These are phyloP conservation scores for Backusella luteola DNA, from an alignment of 192 early-diverging fungal genomes.

Conservation along the genomic window DNA sequence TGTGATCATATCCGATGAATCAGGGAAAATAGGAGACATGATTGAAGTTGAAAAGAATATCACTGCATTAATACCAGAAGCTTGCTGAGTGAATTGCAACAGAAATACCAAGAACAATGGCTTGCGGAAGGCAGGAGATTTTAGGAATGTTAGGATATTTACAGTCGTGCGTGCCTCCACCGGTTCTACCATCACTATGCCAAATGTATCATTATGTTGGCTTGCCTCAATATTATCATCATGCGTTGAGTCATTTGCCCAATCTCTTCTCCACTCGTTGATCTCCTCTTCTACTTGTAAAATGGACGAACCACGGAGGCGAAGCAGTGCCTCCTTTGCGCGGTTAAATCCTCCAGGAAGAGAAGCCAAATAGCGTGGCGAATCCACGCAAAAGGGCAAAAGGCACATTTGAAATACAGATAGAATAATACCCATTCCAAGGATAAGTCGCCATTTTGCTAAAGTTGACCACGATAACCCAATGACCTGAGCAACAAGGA, in stretches of 20 bases:
- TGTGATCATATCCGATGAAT: constrained; percentile 68
- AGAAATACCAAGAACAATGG: constrained; percentile 65
- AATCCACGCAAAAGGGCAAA: constrained; percentile 78
- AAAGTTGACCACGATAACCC: constrained; percentile 62
- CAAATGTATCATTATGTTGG: background rate
- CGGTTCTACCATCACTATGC: background rate
- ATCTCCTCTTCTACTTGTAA: constrained; percentile 54
- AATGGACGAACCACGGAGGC: constrained; percentile 49
- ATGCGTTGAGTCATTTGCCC: constrained; percentile 13
- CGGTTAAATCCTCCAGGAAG: constrained; percentile 47
- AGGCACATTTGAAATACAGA: constrained; percentile 63
- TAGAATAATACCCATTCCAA: constrained; percentile 58
- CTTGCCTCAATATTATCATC: constrained; percentile 13
- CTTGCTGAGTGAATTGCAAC: constrained; percentile 81
- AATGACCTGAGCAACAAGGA: constrained; percentile 71
- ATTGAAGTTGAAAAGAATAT: constrained; percentile 85
- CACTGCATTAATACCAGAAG: constrained; percentile 88
- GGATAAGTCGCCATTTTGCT: constrained; percentile 71
- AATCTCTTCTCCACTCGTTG: constrained; percentile 43
- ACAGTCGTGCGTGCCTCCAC: constrained; percentile 18
- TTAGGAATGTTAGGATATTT: constrained; percentile 41
- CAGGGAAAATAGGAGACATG: constrained; percentile 60
- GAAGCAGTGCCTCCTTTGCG: constrained; percentile 53
- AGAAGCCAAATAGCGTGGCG: constrained; percentile 66
- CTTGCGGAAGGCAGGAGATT: constrained; percentile 51